phyloP scores from a whole-genome alignment of 495 filamentous ascomycete species.

The Pyrenopolyporus hunteri region DNA sequence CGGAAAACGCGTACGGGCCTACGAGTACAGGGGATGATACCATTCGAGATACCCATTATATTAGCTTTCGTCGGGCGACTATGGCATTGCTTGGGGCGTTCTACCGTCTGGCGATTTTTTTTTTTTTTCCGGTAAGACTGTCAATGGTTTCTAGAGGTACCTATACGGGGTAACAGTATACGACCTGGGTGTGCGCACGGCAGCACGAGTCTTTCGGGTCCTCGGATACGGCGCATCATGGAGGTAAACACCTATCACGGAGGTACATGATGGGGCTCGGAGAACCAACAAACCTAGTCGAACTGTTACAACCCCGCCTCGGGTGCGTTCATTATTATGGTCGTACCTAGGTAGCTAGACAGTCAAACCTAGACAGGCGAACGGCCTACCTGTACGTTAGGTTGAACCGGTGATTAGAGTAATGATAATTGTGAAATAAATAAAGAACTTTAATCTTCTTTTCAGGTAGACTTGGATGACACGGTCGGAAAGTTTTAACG shows the following conservation, averaged over 20 bases:
- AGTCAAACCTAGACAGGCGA: too few relatives aligned
- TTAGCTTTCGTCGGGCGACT: background rate
- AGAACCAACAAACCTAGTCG: background rate
- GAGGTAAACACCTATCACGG: background rate
- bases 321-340: too few relatives aligned
- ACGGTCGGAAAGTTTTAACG: too few relatives aligned
- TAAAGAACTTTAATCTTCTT: background rate
- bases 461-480: too few relatives aligned
- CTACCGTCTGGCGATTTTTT: background rate
- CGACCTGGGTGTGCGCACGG: background rate
- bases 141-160: background rate
- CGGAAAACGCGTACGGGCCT: background rate
- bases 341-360: too few relatives aligned
- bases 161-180: background rate
- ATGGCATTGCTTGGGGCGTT: background rate
- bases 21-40: background rate
- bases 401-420: background rate
- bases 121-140: background rate
- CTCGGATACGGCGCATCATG: background rate
- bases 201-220: background rate
- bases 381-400: background rate
- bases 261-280: background rate
- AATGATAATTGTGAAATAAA: background rate
- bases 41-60: constrained; percentile 34
- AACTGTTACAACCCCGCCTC: constrained; percentile 22